These are phyloP conservation scores for Solidago caesia DNA, from an alignment of 129 eudicot genomes.

Conservation along the genomic window DNA sequence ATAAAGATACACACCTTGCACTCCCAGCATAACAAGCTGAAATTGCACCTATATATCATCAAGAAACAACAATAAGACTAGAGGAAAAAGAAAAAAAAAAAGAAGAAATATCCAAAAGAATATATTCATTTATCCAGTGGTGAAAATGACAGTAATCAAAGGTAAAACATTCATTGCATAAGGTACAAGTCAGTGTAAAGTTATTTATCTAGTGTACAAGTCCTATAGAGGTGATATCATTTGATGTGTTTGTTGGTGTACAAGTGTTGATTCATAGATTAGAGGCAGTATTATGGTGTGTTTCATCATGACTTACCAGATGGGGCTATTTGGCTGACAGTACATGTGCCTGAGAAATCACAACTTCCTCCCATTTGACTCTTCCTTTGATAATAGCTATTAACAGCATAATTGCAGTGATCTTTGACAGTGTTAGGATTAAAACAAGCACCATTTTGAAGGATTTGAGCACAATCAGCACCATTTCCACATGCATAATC, in stretches of 20 bases:
- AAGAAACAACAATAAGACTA: background rate
- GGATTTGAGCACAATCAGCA: constrained; percentile 68
- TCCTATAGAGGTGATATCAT: background rate
- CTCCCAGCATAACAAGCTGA: constrained; percentile 56
- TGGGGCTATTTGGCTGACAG: constrained; percentile 35
- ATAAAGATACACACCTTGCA: constrained; percentile 45
- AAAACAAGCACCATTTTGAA: constrained; percentile 63
- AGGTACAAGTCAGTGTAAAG: background rate
- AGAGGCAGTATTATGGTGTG: constrained; percentile 5
- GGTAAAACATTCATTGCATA: constrained; percentile 17
- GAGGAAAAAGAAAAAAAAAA: background rate
- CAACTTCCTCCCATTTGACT: constrained; percentile 45
- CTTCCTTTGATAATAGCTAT: constrained; percentile 65
- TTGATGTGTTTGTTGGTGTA: background rate
- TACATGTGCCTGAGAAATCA: constrained; percentile 54
- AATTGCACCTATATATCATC: constrained; percentile 48
- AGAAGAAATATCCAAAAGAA: background rate
- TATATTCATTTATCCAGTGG: background rate
- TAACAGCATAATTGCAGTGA: constrained; percentile 86
- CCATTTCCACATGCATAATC: constrained; percentile 92
- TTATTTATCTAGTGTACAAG: constrained; percentile 1
- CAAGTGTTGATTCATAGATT: constrained; percentile 11
- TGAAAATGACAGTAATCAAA: background rate
- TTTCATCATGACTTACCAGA: constrained; percentile 42
- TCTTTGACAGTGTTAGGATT: constrained; percentile 71